Evolutionary conservation across 306 rosid species (phyloP), one percentile per base, ranked within the genome.

Genomic region (Boehmeria nivea): DNA sequence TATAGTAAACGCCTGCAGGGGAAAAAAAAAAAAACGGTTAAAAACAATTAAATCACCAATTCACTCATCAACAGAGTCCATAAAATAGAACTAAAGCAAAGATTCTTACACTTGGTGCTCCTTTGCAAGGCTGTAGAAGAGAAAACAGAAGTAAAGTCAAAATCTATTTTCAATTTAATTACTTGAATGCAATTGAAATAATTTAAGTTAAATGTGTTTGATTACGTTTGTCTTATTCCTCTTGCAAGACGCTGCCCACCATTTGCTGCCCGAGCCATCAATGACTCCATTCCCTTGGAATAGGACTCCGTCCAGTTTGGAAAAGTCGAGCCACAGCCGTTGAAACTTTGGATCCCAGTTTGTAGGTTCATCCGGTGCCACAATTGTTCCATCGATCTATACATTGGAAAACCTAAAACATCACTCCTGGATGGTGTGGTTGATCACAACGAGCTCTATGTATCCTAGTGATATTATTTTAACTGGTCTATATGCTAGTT

Each of bases 161-260:
- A 20, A 6, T 47, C 9, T 21, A n/a, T 60, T 50, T 56, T 28
- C 34, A 28, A 28, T 21, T 25, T 19, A 12, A 34, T 65, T 12
- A 3, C 26, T 26, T 63, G 53, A 5, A 62, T 26, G 43, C 56
- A 55, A 48, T 28, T 37, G 39, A 46, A 66, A 47, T 17, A 5
- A 9, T 5, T 36, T 68, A 28, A 31, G 24, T 19, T 15, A 51
- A 50, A 12, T 14, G 22, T 24, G 37, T 15, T 23, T 16, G 45
- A 3, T 63, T 85, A 93, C 99, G 66, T 82, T 93, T 43, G 95
- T 39, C 73, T 79, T 93, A 81, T 93, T 85, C 76, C 73, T 93
- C 71, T 93, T 93, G 78, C 99, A 93, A 54, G 99, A 93, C 65
- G 94, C 81, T 27, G 89, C 94, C 99, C 99, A 93, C 99, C 99